Percentiles rank a stretch among this genome's conserved stretches.
Evolutionary conservation across 306 rosid species (phyloP).

Genomic region (Prunus campanulata): DNA sequence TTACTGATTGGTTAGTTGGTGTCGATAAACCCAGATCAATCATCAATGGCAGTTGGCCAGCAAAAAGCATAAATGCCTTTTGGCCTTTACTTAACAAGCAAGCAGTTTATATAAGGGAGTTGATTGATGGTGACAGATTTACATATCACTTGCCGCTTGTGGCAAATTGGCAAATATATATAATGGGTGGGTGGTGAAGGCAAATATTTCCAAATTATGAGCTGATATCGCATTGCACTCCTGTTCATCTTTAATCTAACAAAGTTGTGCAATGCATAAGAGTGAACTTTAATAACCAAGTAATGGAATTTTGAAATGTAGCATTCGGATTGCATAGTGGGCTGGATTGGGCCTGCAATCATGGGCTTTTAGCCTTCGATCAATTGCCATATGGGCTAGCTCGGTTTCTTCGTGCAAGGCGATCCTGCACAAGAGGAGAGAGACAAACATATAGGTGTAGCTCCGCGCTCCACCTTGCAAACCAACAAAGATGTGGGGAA

Average conservation of each 20-base stretch:
- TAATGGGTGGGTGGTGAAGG: neutral
- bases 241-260: neutral
- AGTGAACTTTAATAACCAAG: neutral
- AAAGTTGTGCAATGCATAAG: neutral
- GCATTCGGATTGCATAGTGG: no score
- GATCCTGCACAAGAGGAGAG: no score
- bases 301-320: neutral
- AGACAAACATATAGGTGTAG: no score
- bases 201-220: neutral
- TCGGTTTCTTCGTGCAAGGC: no score
- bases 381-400: no score
- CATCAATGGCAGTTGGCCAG: neutral
- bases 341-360: no score
- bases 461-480: no score
- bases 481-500: no score
- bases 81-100: neutral
- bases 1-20: neutral
- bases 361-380: no score
- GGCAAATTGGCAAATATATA: neutral
- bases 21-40: slow-evolving; percentile 10
- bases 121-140: neutral
- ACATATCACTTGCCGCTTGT: neutral
- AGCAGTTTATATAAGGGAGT: neutral
- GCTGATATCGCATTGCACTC: neutral
- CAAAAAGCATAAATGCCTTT: neutral